Conservation (phyloP, 805 yeast genomes). For the Yarrowia hollandica region DNA sequence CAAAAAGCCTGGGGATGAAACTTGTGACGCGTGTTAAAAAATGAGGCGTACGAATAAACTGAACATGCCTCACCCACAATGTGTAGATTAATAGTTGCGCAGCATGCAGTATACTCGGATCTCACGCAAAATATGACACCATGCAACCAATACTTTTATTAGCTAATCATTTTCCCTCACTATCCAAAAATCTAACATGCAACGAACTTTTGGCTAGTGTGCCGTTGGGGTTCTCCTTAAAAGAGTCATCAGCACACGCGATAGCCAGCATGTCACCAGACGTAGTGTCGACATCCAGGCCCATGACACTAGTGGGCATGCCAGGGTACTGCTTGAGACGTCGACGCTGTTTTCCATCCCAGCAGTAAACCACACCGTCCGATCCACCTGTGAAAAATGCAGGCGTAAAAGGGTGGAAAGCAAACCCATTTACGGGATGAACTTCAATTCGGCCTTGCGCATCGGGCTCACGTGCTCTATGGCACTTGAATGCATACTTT, state of each 20-base stretch:
- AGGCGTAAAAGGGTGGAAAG: slow-evolving; percentile 44
- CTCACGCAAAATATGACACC: too few species aligned
- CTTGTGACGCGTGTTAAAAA: too few species aligned
- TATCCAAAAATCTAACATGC: slow-evolving; percentile 7
- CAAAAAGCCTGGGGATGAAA: too few species aligned
- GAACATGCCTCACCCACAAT: too few species aligned
- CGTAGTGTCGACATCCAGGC: slow-evolving; percentile 41
- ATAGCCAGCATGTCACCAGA: slow-evolving; percentile 45
- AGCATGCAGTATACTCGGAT: too few species aligned
- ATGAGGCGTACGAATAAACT: too few species aligned
- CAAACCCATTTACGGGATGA: slow-evolving; percentile 53
- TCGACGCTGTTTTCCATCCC: slow-evolving; percentile 52
- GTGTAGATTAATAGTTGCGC: too few species aligned
- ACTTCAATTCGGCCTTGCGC: slow-evolving; percentile 51
- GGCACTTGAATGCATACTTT: slow-evolving; percentile 81
- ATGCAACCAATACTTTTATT: too few species aligned
- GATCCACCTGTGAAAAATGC: slow-evolving; percentile 55
- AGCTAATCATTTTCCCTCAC: not conserved
- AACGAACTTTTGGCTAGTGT: not conserved
- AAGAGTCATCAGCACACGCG: slow-evolving; percentile 54
- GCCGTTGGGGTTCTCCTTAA: slow-evolving; percentile 41
- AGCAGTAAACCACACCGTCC: slow-evolving; percentile 52
- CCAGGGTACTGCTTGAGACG: slow-evolving; percentile 47
- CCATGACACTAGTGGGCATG: slow-evolving; percentile 46
- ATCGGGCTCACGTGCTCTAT: slow-evolving; percentile 45